phyloP scores from a whole-genome alignment of 495 filamentous ascomycete genomes.

The Hamigera avellanea region DNA sequence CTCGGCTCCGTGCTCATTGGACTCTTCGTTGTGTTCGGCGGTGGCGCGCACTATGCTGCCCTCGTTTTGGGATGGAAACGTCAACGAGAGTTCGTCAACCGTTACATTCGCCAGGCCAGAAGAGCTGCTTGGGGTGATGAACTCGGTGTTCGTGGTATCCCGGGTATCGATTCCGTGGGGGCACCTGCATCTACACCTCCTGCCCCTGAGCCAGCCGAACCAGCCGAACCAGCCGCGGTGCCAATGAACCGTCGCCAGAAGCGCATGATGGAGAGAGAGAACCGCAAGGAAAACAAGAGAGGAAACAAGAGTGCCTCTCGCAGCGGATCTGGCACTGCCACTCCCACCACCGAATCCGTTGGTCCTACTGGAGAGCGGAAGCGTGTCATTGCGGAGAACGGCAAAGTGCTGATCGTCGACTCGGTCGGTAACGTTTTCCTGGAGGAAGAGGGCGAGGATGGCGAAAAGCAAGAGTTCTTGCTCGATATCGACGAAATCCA shows the following conservation, averaged over 20 bases:
- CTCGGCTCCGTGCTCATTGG: slow-evolving; percentile 73
- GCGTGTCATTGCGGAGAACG: slow-evolving; percentile 82
- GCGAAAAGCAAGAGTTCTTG: slow-evolving; percentile 66
- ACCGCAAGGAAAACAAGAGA: slow-evolving; percentile 51
- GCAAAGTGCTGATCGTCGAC: slow-evolving; percentile 89
- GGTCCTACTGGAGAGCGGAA: slow-evolving; percentile 60
- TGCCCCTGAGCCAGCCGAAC: slow-evolving; percentile 21
- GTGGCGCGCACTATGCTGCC: slow-evolving; percentile 72
- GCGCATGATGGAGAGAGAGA: slow-evolving; percentile 72
- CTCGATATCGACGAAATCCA: slow-evolving; percentile 65
- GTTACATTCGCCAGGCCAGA: slow-evolving; percentile 84
- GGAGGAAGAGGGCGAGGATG: slow-evolving; percentile 80
- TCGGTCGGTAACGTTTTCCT: slow-evolving; percentile 83
- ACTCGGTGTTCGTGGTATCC: slow-evolving; percentile 49
- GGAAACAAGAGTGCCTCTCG: slow-evolving; percentile 18
- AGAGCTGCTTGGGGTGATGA: slow-evolving; percentile 83
- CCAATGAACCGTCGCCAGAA: slow-evolving; percentile 79
- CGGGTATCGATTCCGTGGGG: slow-evolving; percentile 45
- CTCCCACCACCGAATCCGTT: slow-evolving; percentile 37
- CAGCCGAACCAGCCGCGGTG: slow-evolving; percentile 32
- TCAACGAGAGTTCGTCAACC: slow-evolving; percentile 78
- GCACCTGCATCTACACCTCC: slow-evolving; percentile 24
- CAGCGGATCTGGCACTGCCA: slow-evolving; percentile 35
- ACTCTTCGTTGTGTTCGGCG: slow-evolving; percentile 75
- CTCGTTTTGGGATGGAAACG: slow-evolving; percentile 77